These are phyloP conservation scores for Coniferiporia weirii DNA, from an alignment of 1,284 basidiomycete species.

Conservation along the genomic window DNA sequence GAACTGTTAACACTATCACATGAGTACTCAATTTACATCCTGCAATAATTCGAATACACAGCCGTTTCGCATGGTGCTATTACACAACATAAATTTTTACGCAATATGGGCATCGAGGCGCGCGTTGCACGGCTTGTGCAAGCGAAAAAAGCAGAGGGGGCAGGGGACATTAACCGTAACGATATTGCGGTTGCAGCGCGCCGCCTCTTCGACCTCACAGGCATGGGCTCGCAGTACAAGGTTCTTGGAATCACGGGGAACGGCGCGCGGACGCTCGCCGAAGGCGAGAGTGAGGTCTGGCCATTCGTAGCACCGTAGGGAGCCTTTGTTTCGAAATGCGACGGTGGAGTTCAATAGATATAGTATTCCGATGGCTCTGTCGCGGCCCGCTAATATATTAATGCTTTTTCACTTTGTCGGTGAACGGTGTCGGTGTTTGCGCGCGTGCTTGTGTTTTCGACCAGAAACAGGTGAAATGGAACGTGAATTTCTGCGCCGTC, in stretches of 20 bases:
- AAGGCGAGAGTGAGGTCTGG: slow-evolving; percentile 26
- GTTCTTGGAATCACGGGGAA: slow-evolving; percentile 47
- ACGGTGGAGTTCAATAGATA: background rate
- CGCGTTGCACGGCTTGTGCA: slow-evolving; percentile 46
- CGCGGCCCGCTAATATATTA: background rate
- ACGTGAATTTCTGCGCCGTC: slow-evolving; percentile 17
- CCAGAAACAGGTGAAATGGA: slow-evolving; percentile 20
- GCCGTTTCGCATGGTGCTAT: slow-evolving; percentile 48
- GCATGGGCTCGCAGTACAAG: slow-evolving; percentile 66
- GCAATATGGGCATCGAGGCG: slow-evolving; percentile 50
- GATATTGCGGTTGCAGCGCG: slow-evolving; percentile 45
- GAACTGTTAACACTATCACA: background rate
- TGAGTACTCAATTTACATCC: no score
- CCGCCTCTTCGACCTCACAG: slow-evolving; percentile 52
- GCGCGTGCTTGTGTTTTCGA: background rate
- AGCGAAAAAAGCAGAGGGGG: slow-evolving; percentile 30
- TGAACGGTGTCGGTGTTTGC: background rate
- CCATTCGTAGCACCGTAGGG: slow-evolving; percentile 25
- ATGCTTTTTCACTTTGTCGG: background rate
- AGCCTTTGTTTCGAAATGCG: background rate
- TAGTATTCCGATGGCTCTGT: background rate
- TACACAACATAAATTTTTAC: slow-evolving; percentile 56
- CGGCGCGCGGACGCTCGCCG: slow-evolving; percentile 19
- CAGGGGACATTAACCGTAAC: slow-evolving; percentile 37
- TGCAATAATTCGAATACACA: slow-evolving; percentile 17